Evolutionary conservation across 192 early-diverging fungal genomes (phyloP).

Genomic region (Linnemannia exigua): DNA sequence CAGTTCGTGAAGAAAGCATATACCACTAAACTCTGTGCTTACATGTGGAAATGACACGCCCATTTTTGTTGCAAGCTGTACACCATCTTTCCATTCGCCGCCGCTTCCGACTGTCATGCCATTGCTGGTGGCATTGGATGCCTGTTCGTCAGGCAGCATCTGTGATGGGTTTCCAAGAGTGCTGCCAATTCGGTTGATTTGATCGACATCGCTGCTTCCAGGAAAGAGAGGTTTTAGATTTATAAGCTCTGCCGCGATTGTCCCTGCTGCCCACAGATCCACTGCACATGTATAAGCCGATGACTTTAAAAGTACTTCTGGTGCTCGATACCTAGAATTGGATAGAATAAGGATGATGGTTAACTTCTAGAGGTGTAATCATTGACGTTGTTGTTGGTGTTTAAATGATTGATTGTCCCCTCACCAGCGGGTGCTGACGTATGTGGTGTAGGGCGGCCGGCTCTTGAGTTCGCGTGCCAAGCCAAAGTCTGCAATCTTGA

Average conservation of each 20-base stretch:
- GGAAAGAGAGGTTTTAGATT: slow-evolving; percentile 94
- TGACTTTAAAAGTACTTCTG: slow-evolving; percentile 91
- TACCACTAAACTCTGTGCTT: slow-evolving; percentile 15
- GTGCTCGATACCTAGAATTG: slow-evolving; percentile 87
- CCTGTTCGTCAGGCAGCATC: neutral
- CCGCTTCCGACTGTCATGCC: slow-evolving; percentile 17
- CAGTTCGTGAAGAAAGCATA: slow-evolving; percentile 55
- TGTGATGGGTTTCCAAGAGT: slow-evolving; percentile 82
- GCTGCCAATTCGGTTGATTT: slow-evolving; percentile 87
- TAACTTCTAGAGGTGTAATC: no score
- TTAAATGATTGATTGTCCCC: no score
- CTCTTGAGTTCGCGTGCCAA: slow-evolving; percentile 91
- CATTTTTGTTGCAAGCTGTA: slow-evolving; percentile 74
- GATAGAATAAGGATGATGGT: neutral
- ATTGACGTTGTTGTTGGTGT: no score
- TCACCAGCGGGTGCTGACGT: slow-evolving; percentile 98
- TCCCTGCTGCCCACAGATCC: slow-evolving; percentile 97
- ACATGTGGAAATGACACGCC: slow-evolving; percentile 76
- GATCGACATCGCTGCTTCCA: slow-evolving; percentile 93
- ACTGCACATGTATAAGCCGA: slow-evolving; percentile 90
- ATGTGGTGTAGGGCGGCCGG: slow-evolving; percentile 94
- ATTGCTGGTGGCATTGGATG: neutral
- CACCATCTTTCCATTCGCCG: slow-evolving; percentile 82
- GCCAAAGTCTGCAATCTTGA: slow-evolving; percentile 98
- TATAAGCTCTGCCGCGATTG: slow-evolving; percentile 92